phyloP scores from a whole-genome alignment of 108 stramenopile species.

The Thalassiosira profunda region DNA sequence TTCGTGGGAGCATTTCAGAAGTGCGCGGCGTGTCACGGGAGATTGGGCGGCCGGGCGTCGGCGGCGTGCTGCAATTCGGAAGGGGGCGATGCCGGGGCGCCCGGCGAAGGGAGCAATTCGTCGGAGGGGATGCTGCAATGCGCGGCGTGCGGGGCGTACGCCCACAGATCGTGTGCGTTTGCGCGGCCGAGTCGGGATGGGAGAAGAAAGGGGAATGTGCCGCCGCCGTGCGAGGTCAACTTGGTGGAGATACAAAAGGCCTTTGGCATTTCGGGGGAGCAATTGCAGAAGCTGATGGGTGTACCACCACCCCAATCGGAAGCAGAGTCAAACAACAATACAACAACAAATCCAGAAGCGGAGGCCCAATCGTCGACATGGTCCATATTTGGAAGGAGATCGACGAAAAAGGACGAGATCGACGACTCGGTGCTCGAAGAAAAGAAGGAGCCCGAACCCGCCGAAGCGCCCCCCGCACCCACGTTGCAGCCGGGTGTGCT shows the following conservation, averaged over 20 bases:
- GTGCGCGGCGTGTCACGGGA: constrained; percentile 60
- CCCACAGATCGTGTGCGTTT: constrained; percentile 79
- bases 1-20: constrained; percentile 53
- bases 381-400: constrained; percentile 16
- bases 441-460: neutral
- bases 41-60: constrained; percentile 32
- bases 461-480: neutral
- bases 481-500: constrained; percentile 8
- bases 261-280: neutral
- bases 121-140: constrained; percentile 58
- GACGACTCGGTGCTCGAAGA: neutral
- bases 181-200: neutral
- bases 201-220: neutral
- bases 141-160: constrained; percentile 69
- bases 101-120: neutral
- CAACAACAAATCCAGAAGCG: neutral
- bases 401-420: neutral
- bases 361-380: constrained; percentile 2
- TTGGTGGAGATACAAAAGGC: constrained; percentile 16
- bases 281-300: neutral
- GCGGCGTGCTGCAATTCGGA: neutral
- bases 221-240: constrained; percentile 28
- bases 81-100: neutral
- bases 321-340: neutral
- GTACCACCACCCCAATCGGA: neutral